These are phyloP conservation scores for Cadophora malorum DNA, from an alignment of 2,329 filamentous ascomycete genomes.

Conservation along the genomic window DNA sequence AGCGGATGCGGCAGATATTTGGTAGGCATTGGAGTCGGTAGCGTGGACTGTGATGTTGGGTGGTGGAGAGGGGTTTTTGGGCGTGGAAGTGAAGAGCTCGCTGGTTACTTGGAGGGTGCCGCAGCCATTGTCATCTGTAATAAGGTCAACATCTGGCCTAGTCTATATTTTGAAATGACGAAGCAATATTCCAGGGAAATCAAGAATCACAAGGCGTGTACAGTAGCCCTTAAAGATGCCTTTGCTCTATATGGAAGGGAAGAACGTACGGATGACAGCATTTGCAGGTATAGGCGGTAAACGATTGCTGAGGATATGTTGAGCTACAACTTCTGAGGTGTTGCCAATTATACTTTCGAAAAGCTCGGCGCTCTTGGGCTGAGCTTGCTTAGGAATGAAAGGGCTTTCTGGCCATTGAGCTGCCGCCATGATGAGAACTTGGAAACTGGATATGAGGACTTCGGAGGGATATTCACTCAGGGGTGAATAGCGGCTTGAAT, in stretches of 20 bases:
- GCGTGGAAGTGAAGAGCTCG: conserved; percentile 11
- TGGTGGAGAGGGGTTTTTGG: background rate
- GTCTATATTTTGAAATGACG: background rate
- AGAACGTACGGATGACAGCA: conserved; percentile 11
- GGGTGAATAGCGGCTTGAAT: background rate
- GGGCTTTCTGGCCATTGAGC: conserved; percentile 7
- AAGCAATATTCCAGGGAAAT: background rate
- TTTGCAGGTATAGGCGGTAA: conserved; percentile 5
- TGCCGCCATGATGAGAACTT: background rate
- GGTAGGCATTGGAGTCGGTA: conserved; percentile 18
- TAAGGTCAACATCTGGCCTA: background rate
- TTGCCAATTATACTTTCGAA: conserved; percentile 19
- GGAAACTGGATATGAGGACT: too few species aligned
- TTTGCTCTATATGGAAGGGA: background rate
- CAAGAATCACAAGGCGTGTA: background rate
- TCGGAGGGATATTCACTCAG: background rate
- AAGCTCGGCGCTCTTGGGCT: conserved; percentile 15
- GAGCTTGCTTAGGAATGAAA: conserved; percentile 21
- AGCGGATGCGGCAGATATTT: background rate
- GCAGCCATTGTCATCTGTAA: conserved; percentile 22
- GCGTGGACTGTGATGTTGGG: conserved; percentile 13
- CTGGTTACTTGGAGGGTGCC: conserved; percentile 18
- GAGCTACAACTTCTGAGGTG: conserved; percentile 13
- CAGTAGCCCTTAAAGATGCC: background rate
- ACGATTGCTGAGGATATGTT: conserved; percentile 10